Evolutionary conservation across 2,329 filamentous ascomycete genomes (phyloP), one percentile per base, ranked within the genome.

Genomic region (Xylariomycetidae sp.): DNA sequence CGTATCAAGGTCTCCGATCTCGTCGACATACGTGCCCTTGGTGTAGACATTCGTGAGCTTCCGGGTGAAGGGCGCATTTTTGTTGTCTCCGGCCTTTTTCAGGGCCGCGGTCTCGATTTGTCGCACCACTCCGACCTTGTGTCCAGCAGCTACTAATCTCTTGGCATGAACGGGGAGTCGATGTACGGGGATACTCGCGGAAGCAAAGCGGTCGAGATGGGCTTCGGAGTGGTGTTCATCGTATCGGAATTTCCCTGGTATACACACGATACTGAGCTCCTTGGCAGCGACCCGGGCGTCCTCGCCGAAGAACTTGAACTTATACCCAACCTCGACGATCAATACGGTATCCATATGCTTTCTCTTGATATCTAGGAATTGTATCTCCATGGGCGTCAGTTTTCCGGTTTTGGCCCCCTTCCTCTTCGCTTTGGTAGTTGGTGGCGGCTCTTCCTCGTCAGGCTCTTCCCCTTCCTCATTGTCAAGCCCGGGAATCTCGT

Each of bases 11-110:
- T 87, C 87, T 42, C 92, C 90, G 8, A 86, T 74, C 57, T 98
- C 92, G 53, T 97, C 92, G 36, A 98, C 83, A 50, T 97, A 98
- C 3, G 92, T 98, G 27, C 89, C 92, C 59, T 97, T 98, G 7
- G 92, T 98, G 62, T 98, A 98, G 6, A 98, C 72, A 53, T 94
- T 96, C 12, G 92, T 97, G 50, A 98, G 78, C 51, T 94, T 92
- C 22, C 92, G 80, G 23, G 88, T 77, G 50, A 98, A 98, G 0
- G 92, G 89, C 0, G 88, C 77, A 54, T 95, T 96, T 37, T 87
- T 80, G 59, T 97, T 98, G 56, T 95, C 88, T 27, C 92, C 90
- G 2, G 80, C 92, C 44, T 94, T 94, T 58, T 98, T 98, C 40
- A 98, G 67, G 0, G 92, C 92, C 3, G 92, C 92, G 0, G 92